Percentiles rank a stretch among this genome's conserved stretches.
phyloP scores from a whole-genome alignment of 768 basidiomycete species.

The Ephemerocybe angulata region DNA sequence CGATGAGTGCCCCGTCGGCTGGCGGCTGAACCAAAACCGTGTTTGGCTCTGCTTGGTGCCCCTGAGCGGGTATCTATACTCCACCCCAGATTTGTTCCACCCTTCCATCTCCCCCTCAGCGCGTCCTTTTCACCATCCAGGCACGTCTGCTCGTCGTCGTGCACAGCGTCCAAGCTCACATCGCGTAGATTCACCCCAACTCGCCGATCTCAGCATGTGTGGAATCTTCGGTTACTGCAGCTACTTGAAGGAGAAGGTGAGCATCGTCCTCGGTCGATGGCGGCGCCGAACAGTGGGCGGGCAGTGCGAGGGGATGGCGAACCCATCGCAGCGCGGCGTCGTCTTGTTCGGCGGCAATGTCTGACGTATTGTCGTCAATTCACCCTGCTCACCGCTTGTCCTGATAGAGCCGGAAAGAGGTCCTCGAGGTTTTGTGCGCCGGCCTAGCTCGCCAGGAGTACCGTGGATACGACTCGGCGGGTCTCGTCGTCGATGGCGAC shows the following conservation, averaged over 20 bases:
- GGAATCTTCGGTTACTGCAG: conserved; percentile 98
- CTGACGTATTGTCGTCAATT: background rate
- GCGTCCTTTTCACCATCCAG: conserved; percentile 18
- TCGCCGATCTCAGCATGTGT: conserved; percentile 54
- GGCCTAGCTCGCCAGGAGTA: conserved; percentile 96
- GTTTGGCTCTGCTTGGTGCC: conserved; percentile 30
- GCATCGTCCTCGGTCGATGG: conserved; percentile 24
- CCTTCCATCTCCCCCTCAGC: conserved; percentile 9
- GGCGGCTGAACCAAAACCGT: conserved; percentile 4
- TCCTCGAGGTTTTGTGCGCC: conserved; percentile 85
- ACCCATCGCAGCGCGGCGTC: background rate
- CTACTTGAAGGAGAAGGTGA: conserved; percentile 90
- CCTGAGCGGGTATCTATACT: conserved; percentile 20
- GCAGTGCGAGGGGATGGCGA: background rate
- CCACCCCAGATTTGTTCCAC: background rate
- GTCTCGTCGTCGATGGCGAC: conserved; percentile 89
- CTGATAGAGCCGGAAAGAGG: conserved; percentile 76
- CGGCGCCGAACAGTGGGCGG: conserved; percentile 5
- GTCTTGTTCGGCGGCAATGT: background rate
- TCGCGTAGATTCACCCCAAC: conserved; percentile 3
- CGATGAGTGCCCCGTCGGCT: background rate
- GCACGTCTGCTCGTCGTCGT: conserved; percentile 11
- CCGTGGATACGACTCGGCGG: conserved; percentile 96
- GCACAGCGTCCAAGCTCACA: background rate
- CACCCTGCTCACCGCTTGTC: conserved; percentile 16